These are phyloP conservation scores for Fusarium marasasianum DNA, from an alignment of 2,329 filamentous ascomycete genomes.

Conservation along the genomic window DNA sequence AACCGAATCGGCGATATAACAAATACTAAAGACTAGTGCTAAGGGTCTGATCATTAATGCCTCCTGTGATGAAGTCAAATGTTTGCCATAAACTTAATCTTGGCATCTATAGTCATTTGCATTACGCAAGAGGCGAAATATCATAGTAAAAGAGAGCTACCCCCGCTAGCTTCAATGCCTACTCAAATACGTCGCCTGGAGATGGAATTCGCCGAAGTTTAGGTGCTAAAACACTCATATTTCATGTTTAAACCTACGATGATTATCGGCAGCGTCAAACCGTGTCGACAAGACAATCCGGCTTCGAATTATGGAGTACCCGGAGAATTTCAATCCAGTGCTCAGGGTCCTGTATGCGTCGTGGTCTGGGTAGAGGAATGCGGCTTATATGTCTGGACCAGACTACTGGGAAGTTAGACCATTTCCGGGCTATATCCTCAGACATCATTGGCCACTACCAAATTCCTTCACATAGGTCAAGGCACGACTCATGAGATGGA, in stretches of 20 bases:
- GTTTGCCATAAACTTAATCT: background rate
- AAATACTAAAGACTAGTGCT: background rate
- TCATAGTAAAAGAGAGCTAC: background rate
- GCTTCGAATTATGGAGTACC: background rate
- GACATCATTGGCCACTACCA: background rate
- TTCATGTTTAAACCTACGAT: background rate
- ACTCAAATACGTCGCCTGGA: background rate
- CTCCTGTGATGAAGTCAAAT: background rate
- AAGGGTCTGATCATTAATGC: background rate
- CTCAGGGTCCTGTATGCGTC: background rate
- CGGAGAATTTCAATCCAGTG: background rate
- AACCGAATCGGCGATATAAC: background rate
- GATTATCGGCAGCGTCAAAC: background rate
- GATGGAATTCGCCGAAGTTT: background rate
- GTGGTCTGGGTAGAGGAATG: constrained; percentile 12
- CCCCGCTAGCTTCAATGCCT: background rate
- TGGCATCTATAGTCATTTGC: background rate
- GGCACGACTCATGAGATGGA: background rate
- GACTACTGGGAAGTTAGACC: background rate
- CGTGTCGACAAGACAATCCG: background rate
- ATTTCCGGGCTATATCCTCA: constrained; percentile 9
- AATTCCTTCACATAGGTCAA: background rate
- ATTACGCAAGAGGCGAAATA: background rate
- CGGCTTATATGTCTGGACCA: constrained; percentile 8
- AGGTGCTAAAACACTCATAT: background rate